These are phyloP conservation scores for Suillus americanus DNA, from an alignment of 768 basidiomycete species.

Conservation along the genomic window DNA sequence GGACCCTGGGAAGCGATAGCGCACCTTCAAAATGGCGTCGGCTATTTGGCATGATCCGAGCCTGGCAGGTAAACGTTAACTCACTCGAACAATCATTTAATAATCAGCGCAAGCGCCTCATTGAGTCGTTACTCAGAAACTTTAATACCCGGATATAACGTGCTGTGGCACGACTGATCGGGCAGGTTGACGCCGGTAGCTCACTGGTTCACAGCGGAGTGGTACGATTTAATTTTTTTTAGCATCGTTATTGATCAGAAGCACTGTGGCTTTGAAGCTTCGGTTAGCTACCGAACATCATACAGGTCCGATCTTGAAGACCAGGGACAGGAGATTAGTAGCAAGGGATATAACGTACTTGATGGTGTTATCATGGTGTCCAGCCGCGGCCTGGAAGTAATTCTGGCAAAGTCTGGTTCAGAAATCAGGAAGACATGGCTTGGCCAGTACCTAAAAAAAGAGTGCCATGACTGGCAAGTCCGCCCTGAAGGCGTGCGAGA, in stretches of 20 bases:
- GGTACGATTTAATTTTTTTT: not conserved
- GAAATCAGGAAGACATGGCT: not conserved
- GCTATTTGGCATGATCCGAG: not conserved
- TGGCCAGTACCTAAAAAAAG: not conserved
- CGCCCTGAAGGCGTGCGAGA: not conserved
- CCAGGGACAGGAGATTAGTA: conserved; percentile 1
- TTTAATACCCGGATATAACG: not conserved
- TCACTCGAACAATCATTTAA: not conserved
- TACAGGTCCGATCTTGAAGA: not conserved
- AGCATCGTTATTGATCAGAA: not conserved
- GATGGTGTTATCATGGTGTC: not conserved
- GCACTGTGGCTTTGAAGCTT: not conserved
- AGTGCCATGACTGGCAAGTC: not conserved
- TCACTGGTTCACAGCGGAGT: not conserved
- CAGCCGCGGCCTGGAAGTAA: not conserved
- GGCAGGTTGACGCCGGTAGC: not conserved
- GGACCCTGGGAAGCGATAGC: not conserved
- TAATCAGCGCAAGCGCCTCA: not conserved
- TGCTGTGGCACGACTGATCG: not conserved
- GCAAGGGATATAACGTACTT: not conserved
- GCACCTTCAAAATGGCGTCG: not conserved
- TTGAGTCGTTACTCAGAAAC: not conserved
- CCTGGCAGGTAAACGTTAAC: not conserved
- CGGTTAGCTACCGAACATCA: not conserved
- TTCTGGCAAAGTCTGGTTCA: not conserved